A percentile compares a stretch with the other conserved stretches of the same genome.
Evolutionary conservation across 2,329 filamentous ascomycete genomes (phyloP).

Genomic region (Diaporthe eres): DNA sequence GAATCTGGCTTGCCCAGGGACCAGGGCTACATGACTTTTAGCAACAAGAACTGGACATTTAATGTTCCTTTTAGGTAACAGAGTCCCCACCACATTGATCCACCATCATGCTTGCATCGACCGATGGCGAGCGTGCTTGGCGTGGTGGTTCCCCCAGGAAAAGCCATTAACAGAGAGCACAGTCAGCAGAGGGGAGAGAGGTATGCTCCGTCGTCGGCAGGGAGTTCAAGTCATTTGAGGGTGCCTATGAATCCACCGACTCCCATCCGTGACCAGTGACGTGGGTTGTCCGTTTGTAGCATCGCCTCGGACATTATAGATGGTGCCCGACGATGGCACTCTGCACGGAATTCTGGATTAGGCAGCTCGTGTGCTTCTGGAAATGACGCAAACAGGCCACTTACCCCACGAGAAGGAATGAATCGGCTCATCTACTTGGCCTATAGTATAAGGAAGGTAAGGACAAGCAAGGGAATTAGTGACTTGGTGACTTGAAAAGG

Average conservation of each 20-base stretch:
- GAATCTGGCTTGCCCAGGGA: constrained; percentile 10
- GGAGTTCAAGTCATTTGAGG: not conserved
- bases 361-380: constrained; percentile 20
- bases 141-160: constrained; percentile 11
- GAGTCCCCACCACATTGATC: constrained; percentile 11
- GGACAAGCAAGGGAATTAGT: constrained; percentile 9
- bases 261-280: constrained; percentile 1
- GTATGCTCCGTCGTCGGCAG: constrained; percentile 27
- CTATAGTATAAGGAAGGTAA: constrained; percentile 20
- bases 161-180: not conserved
- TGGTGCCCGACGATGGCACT: constrained; percentile 30
- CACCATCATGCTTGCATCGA: constrained; percentile 29
- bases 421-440: constrained; percentile 21
- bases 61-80: constrained; percentile 16
- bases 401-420: constrained; percentile 26
- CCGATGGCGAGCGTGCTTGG: constrained; percentile 27
- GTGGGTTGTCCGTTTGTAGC: constrained; percentile 2
- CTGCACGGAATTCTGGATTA: constrained; percentile 27
- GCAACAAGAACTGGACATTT: not conserved
- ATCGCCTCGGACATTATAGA: constrained; percentile 16
- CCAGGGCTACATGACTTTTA: not conserved
- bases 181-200: not conserved
- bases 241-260: constrained; percentile 9
- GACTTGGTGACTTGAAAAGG: constrained; percentile 11
- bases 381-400: constrained; percentile 33